Conservation (phyloP, 495 filamentous ascomycete species). For the Polyplosphaeria fusca region DNA sequence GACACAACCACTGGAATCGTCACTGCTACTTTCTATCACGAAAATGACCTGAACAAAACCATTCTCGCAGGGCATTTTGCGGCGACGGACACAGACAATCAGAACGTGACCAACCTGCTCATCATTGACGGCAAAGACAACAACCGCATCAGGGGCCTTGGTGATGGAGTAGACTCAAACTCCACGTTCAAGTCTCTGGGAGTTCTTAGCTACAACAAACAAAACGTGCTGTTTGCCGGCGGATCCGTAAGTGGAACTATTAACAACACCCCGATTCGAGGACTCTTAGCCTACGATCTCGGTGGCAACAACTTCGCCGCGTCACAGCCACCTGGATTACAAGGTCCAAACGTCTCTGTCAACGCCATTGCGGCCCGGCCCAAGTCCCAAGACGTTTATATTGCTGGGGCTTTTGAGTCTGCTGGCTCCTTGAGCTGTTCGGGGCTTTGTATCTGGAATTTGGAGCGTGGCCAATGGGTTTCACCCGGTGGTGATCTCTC, state of each 20-base stretch:
- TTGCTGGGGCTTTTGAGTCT: slow-evolving; percentile 74
- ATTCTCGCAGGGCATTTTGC: slow-evolving; percentile 86
- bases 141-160: slow-evolving; percentile 66
- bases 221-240: slow-evolving; percentile 74
- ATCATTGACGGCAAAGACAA: slow-evolving; percentile 65
- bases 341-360: slow-evolving; percentile 65
- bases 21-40: slow-evolving; percentile 71
- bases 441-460: slow-evolving; percentile 74
- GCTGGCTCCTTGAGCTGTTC: slow-evolving; percentile 83
- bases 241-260: slow-evolving; percentile 71
- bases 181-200: slow-evolving; percentile 73
- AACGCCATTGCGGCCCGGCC: slow-evolving; percentile 69
- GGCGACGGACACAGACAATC: slow-evolving; percentile 65
- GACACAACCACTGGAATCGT: slow-evolving; percentile 57
- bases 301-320: slow-evolving; percentile 54
- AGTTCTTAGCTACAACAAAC: slow-evolving; percentile 44
- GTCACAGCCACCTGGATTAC: slow-evolving; percentile 67
- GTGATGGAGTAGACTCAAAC: slow-evolving; percentile 60
- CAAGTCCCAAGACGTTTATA: slow-evolving; percentile 68
- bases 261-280: slow-evolving; percentile 59
- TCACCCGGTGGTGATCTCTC: slow-evolving; percentile 65
- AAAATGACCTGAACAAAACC: slow-evolving; percentile 70
- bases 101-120: slow-evolving; percentile 70
- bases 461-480: slow-evolving; percentile 67
- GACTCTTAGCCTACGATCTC: slow-evolving; percentile 79